Evolutionary conservation across 768 basidiomycete species (phyloP).

Genomic region (Tulasnella sp.): DNA sequence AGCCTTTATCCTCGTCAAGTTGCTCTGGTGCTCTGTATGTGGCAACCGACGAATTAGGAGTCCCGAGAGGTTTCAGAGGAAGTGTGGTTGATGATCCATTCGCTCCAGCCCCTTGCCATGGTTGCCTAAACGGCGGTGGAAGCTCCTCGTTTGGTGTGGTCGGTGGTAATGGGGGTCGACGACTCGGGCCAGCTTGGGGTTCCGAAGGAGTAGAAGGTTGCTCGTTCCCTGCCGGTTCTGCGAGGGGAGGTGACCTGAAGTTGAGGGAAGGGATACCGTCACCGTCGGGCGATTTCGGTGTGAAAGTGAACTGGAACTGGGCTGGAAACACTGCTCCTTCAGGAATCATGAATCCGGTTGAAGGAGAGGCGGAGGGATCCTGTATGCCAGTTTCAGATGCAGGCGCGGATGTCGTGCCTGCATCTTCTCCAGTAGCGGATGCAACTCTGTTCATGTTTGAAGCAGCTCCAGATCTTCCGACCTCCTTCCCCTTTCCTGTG

Average conservation of each 20-base stretch:
- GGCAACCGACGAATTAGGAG: slow-evolving; percentile 32
- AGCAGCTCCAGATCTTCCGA: background rate
- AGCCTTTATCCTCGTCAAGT: slow-evolving; percentile 28
- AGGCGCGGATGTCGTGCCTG: background rate
- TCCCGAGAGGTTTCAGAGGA: background rate
- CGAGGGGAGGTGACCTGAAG: background rate
- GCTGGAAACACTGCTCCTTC: background rate
- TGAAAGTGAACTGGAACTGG: background rate
- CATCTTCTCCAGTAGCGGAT: background rate
- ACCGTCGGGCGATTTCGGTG: background rate
- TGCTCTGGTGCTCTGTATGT: slow-evolving; percentile 43
- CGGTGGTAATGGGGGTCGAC: slow-evolving; percentile 26
- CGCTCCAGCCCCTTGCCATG: background rate
- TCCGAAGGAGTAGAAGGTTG: background rate
- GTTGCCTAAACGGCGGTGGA: slow-evolving; percentile 30
- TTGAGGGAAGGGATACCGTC: background rate
- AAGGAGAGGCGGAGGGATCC: background rate
- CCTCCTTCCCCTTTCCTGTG: background rate
- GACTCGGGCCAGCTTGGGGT: slow-evolving; percentile 10
- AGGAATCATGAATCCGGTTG: background rate
- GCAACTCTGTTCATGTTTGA: background rate
- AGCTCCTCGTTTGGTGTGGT: slow-evolving; percentile 30
- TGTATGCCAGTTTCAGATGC: background rate
- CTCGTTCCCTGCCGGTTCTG: background rate
- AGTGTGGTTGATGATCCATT: background rate